Conservation (phyloP, 768 basidiomycete species). For the Tulasnella calospora region DNA sequence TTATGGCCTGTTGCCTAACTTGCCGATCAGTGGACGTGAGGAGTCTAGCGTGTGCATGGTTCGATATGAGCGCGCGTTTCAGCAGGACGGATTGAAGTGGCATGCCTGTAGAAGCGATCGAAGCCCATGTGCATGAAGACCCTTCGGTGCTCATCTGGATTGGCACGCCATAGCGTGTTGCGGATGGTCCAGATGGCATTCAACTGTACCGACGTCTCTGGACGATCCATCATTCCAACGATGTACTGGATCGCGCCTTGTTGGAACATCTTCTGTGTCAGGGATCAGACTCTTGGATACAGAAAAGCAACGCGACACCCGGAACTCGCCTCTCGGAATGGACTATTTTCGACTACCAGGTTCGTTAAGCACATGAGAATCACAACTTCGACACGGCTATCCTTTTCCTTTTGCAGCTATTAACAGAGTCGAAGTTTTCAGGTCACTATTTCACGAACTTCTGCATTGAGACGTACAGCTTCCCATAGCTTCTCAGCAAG, state of each 20-base stretch:
- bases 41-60: slow-evolving; percentile 41
- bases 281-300: slow-evolving; percentile 6
- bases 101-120: slow-evolving; percentile 54
- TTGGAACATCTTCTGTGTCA: slow-evolving; percentile 54
- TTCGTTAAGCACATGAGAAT: slow-evolving; percentile 77
- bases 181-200: slow-evolving; percentile 85
- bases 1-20: slow-evolving; percentile 67
- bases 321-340: slow-evolving; percentile 58
- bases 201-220: slow-evolving; percentile 54
- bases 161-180: slow-evolving; percentile 68
- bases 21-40: slow-evolving; percentile 50
- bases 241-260: slow-evolving; percentile 64
- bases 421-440: slow-evolving; percentile 10
- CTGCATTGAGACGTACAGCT: slow-evolving; percentile 40
- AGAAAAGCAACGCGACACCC: slow-evolving; percentile 3
- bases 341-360: slow-evolving; percentile 80
- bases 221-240: slow-evolving; percentile 50
- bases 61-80: neutral
- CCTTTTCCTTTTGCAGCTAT: slow-evolving; percentile 46
- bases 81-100: slow-evolving; percentile 19
- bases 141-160: slow-evolving; percentile 53
- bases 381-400: slow-evolving; percentile 63
- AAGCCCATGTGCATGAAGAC: slow-evolving; percentile 71
- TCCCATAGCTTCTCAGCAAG: slow-evolving; percentile 67
- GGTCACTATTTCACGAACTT: slow-evolving; percentile 10